These are phyloP conservation scores for Oryza glumipatula DNA, from an alignment of 176 grass and related monocot species.

Conservation along the genomic window DNA sequence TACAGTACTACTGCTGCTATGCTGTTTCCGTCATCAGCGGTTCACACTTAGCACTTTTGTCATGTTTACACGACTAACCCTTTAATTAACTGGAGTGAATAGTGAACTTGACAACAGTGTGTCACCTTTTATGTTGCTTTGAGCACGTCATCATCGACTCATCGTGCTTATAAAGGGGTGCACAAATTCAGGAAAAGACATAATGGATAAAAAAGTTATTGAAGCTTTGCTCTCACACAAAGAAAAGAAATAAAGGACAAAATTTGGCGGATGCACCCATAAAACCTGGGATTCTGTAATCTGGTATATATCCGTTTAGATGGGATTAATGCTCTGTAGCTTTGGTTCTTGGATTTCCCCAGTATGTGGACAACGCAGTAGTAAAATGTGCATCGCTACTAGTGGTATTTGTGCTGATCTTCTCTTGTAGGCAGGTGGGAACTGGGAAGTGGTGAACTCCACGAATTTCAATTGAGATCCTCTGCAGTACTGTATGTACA, in stretches of 20 bases:
- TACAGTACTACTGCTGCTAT: not conserved
- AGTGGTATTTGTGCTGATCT: not conserved
- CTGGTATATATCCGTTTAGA: not conserved
- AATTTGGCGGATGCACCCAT: conserved; percentile 7
- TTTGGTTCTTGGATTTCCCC: not conserved
- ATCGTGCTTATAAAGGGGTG: not conserved
- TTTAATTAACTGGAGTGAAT: not conserved
- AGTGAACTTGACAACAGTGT: not conserved
- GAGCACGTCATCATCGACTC: not conserved
- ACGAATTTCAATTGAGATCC: too few species aligned
- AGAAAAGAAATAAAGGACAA: conserved; percentile 19
- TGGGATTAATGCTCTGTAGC: not conserved
- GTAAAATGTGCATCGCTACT: not conserved
- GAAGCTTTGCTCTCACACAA: conserved; percentile 48
- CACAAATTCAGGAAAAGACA: not conserved
- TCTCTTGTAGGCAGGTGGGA: not conserved
- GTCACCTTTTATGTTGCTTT: not conserved
- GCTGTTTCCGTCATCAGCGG: not conserved
- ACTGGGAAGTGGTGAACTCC: not conserved
- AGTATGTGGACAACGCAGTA: not conserved
- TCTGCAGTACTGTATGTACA: too few species aligned
- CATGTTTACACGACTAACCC: not conserved
- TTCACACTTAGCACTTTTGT: conserved; percentile 11
- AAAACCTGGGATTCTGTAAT: conserved; percentile 26
- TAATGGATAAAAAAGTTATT: conserved; percentile 9